Conservation (phyloP, 2,329 filamentous ascomycete species). For the Alternaria rosae region DNA sequence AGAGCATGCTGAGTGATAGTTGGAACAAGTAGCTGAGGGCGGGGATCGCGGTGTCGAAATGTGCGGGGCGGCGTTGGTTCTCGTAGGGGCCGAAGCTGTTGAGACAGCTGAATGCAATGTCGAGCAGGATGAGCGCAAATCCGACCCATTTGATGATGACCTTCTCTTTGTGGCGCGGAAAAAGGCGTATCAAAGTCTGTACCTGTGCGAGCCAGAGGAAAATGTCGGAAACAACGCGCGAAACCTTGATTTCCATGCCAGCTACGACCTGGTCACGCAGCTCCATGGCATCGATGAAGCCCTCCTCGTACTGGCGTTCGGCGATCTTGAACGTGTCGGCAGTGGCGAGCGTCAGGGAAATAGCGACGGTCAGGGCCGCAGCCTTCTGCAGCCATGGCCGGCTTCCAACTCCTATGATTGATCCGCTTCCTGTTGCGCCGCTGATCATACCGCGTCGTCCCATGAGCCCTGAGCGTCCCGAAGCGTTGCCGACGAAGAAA, state of each 20-base stretch:
- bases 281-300: conserved; percentile 78
- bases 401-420: conserved; percentile 84
- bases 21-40: conserved; percentile 92
- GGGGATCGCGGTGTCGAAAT: conserved; percentile 88
- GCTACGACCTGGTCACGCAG: conserved; percentile 82
- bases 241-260: conserved; percentile 85
- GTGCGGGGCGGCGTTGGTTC: conserved; percentile 68
- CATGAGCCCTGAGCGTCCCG: conserved; percentile 73
- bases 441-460: conserved; percentile 85
- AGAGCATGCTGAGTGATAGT: conserved; percentile 82
- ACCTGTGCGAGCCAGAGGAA: conserved; percentile 98
- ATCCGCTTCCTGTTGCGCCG: conserved; percentile 67
- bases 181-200: conserved; percentile 93
- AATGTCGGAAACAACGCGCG: conserved; percentile 91
- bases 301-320: conserved; percentile 78
- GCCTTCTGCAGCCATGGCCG: conserved; percentile 89
- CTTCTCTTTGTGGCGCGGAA: conserved; percentile 96
- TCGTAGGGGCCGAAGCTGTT: conserved; percentile 77
- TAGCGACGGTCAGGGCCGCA: conserved; percentile 68
- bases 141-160: conserved; percentile 99
- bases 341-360: conserved; percentile 92
- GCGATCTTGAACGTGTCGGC: conserved; percentile 89
- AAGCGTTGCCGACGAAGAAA: conserved; percentile 80
- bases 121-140: conserved; percentile 89
- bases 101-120: conserved; percentile 88